Base-by-base conservation (phyloP, 768 basidiomycete species). In the Gyrodon lividus region DNA sequence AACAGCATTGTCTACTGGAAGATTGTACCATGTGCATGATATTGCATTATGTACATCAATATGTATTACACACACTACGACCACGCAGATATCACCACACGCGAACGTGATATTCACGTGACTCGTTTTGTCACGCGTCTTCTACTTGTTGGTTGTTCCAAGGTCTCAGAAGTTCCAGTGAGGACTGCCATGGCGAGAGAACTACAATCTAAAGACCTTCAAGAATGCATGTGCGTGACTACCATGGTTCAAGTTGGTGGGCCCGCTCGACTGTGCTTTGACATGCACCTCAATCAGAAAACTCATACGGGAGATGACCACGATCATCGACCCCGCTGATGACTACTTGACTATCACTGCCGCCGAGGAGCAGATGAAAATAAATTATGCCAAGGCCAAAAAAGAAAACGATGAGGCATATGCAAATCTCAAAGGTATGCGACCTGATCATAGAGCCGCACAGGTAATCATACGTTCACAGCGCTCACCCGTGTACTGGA, bases 281-380 rank as follows among this genome's bases (percentile, higher is more conserved):
- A 63, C 22, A 23, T 10, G n/a, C 43, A 39, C 42, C 6, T 14
- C 13, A 31, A 42, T 31, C 54, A 89, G 87, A 43, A 83, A 84
- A 57, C 79, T 84, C 16, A 82, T 89, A 41, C 77, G 76, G 56
- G 83, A 83, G 53, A 87, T 90, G 79, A 72, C 79, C 28, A 77
- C 79, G 4, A 83, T 89, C 51, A 87, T 92, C 48, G 83, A 88
- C 60, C 86, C 87, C 10, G 84, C 86, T 38, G 87, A 89, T 47
- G 89, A 92, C 66, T 89, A 83, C 63, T 70, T 86, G 51, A 84
- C 86, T 12, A 87, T 92, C 43, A 81, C 83, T 14, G 81, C 78
- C 6, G 83, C 87, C 7, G 87, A 91, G 58, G 83, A 89, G 52
- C 82, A 78, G 56, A 83, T 89, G 63, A 77, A 77, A 13, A 59